Evolutionary conservation across 1,139 yeast genomes (phyloP), one percentile per base, ranked within the genome.

Genomic region (Debaryomyces coudertii): DNA sequence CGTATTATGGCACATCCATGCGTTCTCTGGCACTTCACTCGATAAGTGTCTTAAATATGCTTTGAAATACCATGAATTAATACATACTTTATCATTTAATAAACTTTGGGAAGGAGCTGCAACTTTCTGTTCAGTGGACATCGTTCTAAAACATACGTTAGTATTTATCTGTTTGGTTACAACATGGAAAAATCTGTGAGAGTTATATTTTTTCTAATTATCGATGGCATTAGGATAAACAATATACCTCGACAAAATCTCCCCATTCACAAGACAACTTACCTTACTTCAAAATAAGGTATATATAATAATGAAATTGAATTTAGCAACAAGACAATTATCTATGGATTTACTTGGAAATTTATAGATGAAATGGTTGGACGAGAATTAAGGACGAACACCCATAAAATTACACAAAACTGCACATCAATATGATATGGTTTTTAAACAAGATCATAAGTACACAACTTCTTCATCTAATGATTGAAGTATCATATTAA

Each of bases 21-120:
- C 22, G 22, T 20, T 20, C 22, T 5, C 22, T 20, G 22, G 5
- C 22, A 20, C 22, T 20, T 5, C 22, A 20, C 22, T 5, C 20
- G 15, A 14, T 12, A 29, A 8, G 16, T 1, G 11, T 29, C 33
- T 12, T 29, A 8, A 14, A 29, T 14, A 7, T 5, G 14, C 7
- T 9, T 5, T 7, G 15, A 15, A 29, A 29, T 3, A 7, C 9
- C n/a, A 25, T 22, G 15, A 36, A 15, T 14, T 4, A 15, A 15
- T 51, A 61, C 76, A 49, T 64, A 76, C 80, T 76, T 87, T 87
- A 64, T 87, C 92, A 65, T 87, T 86, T 61, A 87, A 77, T 60
- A 87, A 80, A 63, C 83, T 80, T 68, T 83, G 87, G 45, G 88
- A 83, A 46, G 87, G 73, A 33, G 82, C 62, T 49, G 76, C 70